phyloP scores from a whole-genome alignment of 31 red algal genomes.

The Bonnemaisonia californica region DNA sequence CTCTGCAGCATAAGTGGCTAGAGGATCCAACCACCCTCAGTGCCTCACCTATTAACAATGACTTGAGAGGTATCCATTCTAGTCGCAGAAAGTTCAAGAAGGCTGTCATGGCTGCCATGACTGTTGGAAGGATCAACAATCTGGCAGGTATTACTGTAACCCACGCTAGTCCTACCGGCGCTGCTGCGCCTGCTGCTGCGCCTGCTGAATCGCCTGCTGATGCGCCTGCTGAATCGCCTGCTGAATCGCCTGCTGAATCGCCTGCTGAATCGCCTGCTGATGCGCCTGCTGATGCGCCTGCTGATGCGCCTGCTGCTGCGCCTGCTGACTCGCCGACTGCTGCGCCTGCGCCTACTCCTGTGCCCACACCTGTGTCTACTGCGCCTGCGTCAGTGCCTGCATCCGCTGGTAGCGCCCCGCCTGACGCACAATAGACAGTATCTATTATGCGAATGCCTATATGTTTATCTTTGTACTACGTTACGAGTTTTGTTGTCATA shows the following conservation, averaged over 20 bases:
- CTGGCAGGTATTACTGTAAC: slow-evolving; percentile 31
- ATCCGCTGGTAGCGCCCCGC: no score
- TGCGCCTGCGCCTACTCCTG: no score
- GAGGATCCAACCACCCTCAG: slow-evolving; percentile 69
- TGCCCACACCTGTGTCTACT: no score
- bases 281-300: no score
- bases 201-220: no score
- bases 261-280: no score
- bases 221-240: no score
- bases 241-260: no score
- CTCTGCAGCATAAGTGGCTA: slow-evolving; percentile 91
- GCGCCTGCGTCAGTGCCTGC: no score
- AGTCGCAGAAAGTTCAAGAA: slow-evolving; percentile 86
- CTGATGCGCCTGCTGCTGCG: no score
- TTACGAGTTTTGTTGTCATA: background rate
- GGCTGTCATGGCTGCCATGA: slow-evolving; percentile 85
- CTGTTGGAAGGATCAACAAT: slow-evolving; percentile 69
- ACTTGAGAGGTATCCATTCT: slow-evolving; percentile 88
- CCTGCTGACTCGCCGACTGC: no score
- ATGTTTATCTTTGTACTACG: background rate
- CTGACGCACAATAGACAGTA: background rate
- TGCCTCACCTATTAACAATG: slow-evolving; percentile 75
- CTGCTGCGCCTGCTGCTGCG: no score
- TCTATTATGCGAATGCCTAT: background rate
- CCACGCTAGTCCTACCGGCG: background rate